Evolutionary conservation across 1,284 basidiomycete species (phyloP).

Genomic region (Chalciporus sp.): DNA sequence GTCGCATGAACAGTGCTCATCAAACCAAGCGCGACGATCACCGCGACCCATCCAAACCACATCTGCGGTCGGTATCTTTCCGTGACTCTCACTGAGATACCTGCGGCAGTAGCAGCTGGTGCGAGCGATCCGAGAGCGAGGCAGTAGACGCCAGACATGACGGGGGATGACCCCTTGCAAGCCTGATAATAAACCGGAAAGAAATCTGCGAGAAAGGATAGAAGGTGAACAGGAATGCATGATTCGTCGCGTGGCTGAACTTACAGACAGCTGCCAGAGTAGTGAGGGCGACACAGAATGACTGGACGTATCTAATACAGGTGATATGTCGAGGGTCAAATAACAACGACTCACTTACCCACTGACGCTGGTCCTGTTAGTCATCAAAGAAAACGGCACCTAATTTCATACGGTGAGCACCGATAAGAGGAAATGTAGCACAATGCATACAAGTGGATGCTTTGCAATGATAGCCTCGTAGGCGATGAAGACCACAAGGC

Average conservation of each 20-base stretch:
- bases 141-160: slow-evolving; percentile 9
- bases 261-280: slow-evolving; percentile 1
- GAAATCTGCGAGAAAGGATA: slow-evolving; percentile 7
- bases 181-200: slow-evolving; percentile 17
- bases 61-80: slow-evolving; percentile 11
- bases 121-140: slow-evolving; percentile 5
- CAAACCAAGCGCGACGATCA: slow-evolving; percentile 1
- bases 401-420: neutral
- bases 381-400: slow-evolving; percentile 19
- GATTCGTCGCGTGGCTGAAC: neutral
- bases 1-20: slow-evolving; percentile 4
- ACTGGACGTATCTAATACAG: slow-evolving; percentile 12
- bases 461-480: slow-evolving; percentile 18
- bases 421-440: neutral
- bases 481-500: slow-evolving; percentile 8
- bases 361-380: slow-evolving; percentile 15
- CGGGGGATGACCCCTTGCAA: slow-evolving; percentile 12
- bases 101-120: neutral
- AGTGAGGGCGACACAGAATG: neutral
- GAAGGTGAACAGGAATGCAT: neutral
- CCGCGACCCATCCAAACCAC: slow-evolving; percentile 8
- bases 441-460: slow-evolving; percentile 12
- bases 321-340: neutral
- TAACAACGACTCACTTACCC: slow-evolving; percentile 9
- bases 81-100: slow-evolving; percentile 5